Evolutionary conservation across 768 basidiomycete genomes (phyloP), one percentile per base, ranked within the genome.

Genomic region (Kwoniella sp.): DNA sequence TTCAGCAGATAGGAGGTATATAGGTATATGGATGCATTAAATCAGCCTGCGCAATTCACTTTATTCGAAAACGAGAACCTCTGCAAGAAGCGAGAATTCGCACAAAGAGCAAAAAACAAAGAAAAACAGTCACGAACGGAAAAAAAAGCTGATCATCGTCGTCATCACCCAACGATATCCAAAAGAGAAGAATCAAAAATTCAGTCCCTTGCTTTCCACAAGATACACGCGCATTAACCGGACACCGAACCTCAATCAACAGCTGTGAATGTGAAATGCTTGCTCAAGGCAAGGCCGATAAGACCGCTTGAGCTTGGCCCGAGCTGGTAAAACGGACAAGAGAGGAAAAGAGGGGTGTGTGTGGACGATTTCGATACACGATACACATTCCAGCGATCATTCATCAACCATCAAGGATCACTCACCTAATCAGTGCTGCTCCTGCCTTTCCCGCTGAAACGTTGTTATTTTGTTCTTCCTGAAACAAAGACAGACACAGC

Each of bases 211-310:
- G 6, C 33, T 33, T 13, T 33, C 33, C 17, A 19, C 8, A 44
- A 10, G 40, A 44, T 19, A 44, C 17, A 4, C 40, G 40, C 40
- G 17, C 10, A 44, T 33, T 33, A 13, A 33, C 33, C 13, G 13
- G 33, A 13, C 6, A 6, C 33, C 7, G 13, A 13, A 33, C 7
- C 33, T 33, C 13, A 6, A 33, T 33, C 33, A n/a, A n/a, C n/a
- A n/a, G n/a, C n/a, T n/a, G n/a, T n/a, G n/a, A n/a, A n/a, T n/a
- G n/a, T n/a, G n/a, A n/a, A n/a, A n/a, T n/a, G n/a, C n/a, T n/a
- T n/a, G n/a, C n/a, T n/a, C n/a, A n/a, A n/a, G n/a, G n/a, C 40
- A 44, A 44, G 17, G 40, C 40, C 40, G 40, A 44, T 44, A 44
- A 44, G 40, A 44, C 40, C 40, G 33, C 13, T 13, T 33, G 33